Base-by-base conservation (phyloP, 148 eudicot species). In the Chenopodium quinoa region DNA sequence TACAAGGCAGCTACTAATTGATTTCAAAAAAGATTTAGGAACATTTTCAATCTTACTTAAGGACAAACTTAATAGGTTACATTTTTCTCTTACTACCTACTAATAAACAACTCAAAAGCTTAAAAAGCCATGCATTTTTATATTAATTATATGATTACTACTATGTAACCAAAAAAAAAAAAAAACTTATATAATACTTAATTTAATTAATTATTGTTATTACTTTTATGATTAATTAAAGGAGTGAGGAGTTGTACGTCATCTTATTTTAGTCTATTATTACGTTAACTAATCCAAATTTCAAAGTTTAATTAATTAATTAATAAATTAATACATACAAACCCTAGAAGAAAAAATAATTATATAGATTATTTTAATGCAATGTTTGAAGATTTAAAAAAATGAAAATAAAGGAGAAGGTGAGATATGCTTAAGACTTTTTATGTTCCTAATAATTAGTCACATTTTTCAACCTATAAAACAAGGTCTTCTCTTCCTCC, bases 391-490 rank as follows among this genome's bases (percentile, higher is more conserved):
- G 75, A 68, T 82, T 68, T 65, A 81, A 81, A 40, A 75, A 32
- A 77, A 37, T 40, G 7, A 77, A 4, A 34, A 6, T 46, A 71
- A 80, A 77, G 70, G 85, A 73, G 80, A 81, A 77, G 84, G 85
- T 73, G 79, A 71, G 65, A 82, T 73, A 79, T 81, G 32, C 84
- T 64, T 10, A 62, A 47, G 82, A 78, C 83, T 82, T 84, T 76
- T 80, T 75, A 50, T 86, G 72, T 47, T 82, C 80, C 44, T 75
- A 83, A 70, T 14, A 12, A 81, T 46, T 64, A 37, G 47, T 75
- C 77, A 84, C 76, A 81, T 75, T 75, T 82, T 87, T 84, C 89
- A 86, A 86, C 89, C 91, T 91, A 91, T 93, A 93, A 86, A 91
- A 75, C 78, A 83, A 82, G 90, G 89, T 90, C 91, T 82, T 84